Evolutionary conservation across 306 rosid species (phyloP).

Genomic region (Lithocarpus polystachyus): DNA sequence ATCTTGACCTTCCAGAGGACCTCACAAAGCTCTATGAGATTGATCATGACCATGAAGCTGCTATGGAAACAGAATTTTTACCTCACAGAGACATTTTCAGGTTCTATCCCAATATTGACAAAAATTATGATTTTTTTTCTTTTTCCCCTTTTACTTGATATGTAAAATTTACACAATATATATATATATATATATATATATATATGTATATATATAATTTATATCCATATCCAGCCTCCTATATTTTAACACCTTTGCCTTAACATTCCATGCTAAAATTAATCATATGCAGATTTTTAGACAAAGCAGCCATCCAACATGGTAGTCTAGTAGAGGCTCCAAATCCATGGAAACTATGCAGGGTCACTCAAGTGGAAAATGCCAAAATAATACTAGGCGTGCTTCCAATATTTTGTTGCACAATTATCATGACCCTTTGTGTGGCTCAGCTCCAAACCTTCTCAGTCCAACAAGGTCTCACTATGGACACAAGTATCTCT

Average conservation of each 20-base stretch:
- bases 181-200: too few species aligned
- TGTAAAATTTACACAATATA: background rate
- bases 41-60: slow-evolving; percentile 60
- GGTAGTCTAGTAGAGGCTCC: slow-evolving; percentile 22
- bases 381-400: slow-evolving; percentile 71
- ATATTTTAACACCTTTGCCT: background rate
- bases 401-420: slow-evolving; percentile 80
- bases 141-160: too few species aligned
- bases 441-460: slow-evolving; percentile 94
- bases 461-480: slow-evolving; percentile 71
- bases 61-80: slow-evolving; percentile 53
- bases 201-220: background rate
- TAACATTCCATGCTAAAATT: background rate
- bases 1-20: slow-evolving; percentile 67
- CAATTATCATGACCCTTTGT: slow-evolving; percentile 92
- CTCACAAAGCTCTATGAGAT: slow-evolving; percentile 65
- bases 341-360: slow-evolving; percentile 78
- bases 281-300: slow-evolving; percentile 59
- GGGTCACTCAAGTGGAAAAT: slow-evolving; percentile 89
- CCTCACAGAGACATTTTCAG: slow-evolving; percentile 67
- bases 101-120: slow-evolving; percentile 23
- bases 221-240: background rate
- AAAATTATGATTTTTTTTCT: too few species aligned
- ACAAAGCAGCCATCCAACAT: slow-evolving; percentile 72
- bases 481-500: slow-evolving; percentile 68